Base-by-base conservation (phyloP, 441 rosid species). In the Euphorbia corollata region DNA sequence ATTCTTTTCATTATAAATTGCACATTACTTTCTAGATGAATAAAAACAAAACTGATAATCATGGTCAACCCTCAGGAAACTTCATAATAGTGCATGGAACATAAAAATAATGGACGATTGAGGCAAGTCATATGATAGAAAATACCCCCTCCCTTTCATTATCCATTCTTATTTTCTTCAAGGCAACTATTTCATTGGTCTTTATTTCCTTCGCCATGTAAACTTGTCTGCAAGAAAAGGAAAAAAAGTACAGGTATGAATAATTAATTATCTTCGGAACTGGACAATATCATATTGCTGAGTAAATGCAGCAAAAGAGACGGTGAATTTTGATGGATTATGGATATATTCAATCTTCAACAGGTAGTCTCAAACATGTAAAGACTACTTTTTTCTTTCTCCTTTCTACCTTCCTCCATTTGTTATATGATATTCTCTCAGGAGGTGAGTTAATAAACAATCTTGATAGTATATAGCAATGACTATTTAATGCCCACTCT, bases 111-210 rank as follows among this genome's bases (percentile, higher is more conserved):
- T 19, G 36, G 38, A 39, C 32, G 51, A 23, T 6, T 27, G 38
- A 13, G 24, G 22, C 18, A 15, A 20, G 45, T 2, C 64, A 61
- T 11, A 54, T 32, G 47, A 54, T 22, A 67, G 67, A 71, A 54
- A 75, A 63, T 80, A 89, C 98, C 82, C 94, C 94, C 71, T 86
- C 91, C 75, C 84, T 84, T 75, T 87, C 94, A 65, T 86, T 87
- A 73, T 87, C 93, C 93, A 87, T 87, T 54, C 93, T 79, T 72
- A 87, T 84, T 79, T 83, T 87, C 85, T 87, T 87, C 78, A 87
- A 72, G 71, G 92, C 92, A 73, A 87, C 92, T 39, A 85, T 87
- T 80, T 83, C 88, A 10, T 88, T 85, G 0, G 90, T 82, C 59
- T 75, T 77, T 71, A 75, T 85, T 72, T 87, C 92, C 74, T 82